These are phyloP conservation scores for Papilionanthe hybrid DNA, from an alignment of 116 monocot species.

Conservation along the genomic window DNA sequence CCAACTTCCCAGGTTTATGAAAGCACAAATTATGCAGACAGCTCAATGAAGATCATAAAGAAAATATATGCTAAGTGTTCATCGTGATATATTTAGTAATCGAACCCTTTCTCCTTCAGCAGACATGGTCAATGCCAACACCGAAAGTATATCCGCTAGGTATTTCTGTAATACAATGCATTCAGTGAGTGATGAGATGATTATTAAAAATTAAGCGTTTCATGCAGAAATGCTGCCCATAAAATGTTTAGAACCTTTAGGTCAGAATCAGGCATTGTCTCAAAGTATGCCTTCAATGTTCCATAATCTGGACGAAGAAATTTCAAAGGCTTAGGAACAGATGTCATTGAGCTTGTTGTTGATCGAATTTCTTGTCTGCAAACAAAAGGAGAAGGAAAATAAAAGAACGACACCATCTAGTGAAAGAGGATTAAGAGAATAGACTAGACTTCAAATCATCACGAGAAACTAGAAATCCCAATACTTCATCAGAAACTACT, in stretches of 20 bases:
- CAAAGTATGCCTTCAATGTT: conserved; percentile 76
- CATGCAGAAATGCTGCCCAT: neutral
- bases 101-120: conserved; percentile 84
- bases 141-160: conserved; percentile 72
- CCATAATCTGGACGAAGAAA: conserved; percentile 92
- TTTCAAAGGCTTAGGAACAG: conserved; percentile 92
- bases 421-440: neutral
- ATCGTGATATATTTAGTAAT: neutral
- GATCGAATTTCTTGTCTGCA: conserved; percentile 91
- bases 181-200: neutral
- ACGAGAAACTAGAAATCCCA: neutral
- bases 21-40: neutral
- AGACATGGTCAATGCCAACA: conserved; percentile 72
- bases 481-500: neutral
- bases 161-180: conserved; percentile 65
- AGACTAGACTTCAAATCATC: neutral
- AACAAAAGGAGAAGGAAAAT: neutral
- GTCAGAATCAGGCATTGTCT: conserved; percentile 69
- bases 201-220: neutral
- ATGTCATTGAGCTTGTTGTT: conserved; percentile 95
- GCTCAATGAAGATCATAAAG: neutral
- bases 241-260: conserved; percentile 50
- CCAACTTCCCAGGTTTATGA: neutral
- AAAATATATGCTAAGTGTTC: neutral
- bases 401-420: neutral